Conservation (phyloP, 208 protist genomes). For the Leishmania mexicana region DNA sequence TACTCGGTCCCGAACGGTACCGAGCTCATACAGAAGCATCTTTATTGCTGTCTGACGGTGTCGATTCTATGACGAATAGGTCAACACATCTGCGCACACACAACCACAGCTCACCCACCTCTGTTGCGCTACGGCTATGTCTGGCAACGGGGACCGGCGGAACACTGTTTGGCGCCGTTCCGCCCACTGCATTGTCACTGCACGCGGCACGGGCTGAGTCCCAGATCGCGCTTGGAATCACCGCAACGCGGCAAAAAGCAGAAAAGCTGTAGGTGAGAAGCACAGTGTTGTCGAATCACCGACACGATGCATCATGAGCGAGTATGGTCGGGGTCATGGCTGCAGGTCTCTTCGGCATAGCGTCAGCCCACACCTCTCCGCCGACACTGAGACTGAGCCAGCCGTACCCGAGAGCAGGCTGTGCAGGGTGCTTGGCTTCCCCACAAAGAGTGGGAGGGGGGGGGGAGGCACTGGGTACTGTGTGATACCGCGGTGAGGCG, state of each 20-base stretch:
- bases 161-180: background rate
- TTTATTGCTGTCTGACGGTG: background rate
- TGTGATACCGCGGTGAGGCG: background rate
- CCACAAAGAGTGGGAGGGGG: too few relatives aligned
- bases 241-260: background rate
- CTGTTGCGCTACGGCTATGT: background rate
- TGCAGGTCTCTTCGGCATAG: background rate
- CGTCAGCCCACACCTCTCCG: background rate
- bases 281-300: background rate
- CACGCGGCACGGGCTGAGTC: background rate
- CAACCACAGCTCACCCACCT: background rate
- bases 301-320: background rate
- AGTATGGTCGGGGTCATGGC: background rate
- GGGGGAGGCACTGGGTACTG: too few relatives aligned
- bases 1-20: background rate
- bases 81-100: background rate
- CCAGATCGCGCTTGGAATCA: background rate
- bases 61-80: background rate
- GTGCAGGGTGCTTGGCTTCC: background rate
- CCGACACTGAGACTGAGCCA: background rate
- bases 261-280: background rate
- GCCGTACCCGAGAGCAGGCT: background rate
- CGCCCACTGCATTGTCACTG: background rate
- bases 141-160: background rate
- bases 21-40: background rate